A percentile compares a stretch with the other conserved stretches of the same genome.
phyloP scores from a whole-genome alignment of 2,329 filamentous ascomycete genomes.

The Aspergillus neotritici region DNA sequence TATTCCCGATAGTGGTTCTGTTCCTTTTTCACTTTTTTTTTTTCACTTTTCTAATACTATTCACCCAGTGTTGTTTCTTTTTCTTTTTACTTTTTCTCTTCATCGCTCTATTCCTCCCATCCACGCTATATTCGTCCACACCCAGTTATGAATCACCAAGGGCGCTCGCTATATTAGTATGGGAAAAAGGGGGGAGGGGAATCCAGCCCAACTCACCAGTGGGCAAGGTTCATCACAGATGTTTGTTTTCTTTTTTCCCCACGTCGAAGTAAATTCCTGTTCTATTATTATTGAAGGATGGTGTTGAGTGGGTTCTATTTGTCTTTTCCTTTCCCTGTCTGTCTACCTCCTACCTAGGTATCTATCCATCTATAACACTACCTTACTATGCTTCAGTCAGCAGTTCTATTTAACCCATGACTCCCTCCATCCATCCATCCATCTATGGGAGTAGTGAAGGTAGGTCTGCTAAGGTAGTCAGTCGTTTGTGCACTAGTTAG shows the following conservation, averaged over 20 bases:
- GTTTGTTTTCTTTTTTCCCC: slow-evolving; percentile 1
- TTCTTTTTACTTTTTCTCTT: slow-evolving; percentile 8
- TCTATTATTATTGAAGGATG: slow-evolving; percentile 1
- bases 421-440: too few species aligned
- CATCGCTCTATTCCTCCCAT: slow-evolving; percentile 8
- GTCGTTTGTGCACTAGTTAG: too few species aligned
- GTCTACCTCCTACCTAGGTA: neutral
- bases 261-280: slow-evolving; percentile 3
- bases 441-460: too few species aligned
- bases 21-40: slow-evolving; percentile 12
- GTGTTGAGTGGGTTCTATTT: slow-evolving; percentile 10
- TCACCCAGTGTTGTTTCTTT: slow-evolving; percentile 2
- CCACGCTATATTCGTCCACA: slow-evolving; percentile 14
- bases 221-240: slow-evolving; percentile 21
- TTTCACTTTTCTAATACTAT: slow-evolving; percentile 4
- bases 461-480: too few species aligned
- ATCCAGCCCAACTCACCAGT: slow-evolving; percentile 28
- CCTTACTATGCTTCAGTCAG: neutral
- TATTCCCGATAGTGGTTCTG: slow-evolving; percentile 1
- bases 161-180: slow-evolving; percentile 30
- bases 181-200: slow-evolving; percentile 33
- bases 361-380: too few species aligned
- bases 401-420: too few species aligned
- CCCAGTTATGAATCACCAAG: slow-evolving; percentile 25
- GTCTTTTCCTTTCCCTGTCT: neutral